These are phyloP conservation scores for Pinus tabuliformis DNA, from an alignment of 75 land plant species.

Conservation along the genomic window DNA sequence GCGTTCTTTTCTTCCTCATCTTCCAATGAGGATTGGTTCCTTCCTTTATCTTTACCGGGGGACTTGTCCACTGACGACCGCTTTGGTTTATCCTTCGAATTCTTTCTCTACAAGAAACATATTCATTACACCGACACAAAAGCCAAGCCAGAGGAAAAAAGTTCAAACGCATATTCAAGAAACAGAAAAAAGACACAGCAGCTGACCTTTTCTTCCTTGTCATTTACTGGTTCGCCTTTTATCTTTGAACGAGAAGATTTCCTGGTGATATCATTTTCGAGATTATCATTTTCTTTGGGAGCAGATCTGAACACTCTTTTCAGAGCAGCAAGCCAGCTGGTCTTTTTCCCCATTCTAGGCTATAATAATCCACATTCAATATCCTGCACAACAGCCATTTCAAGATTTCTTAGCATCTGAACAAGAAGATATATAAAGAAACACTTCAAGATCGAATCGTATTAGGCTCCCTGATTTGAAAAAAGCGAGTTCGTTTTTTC, in stretches of 20 bases:
- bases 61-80: too few relatives aligned
- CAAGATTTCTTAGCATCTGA: too few relatives aligned
- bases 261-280: background rate
- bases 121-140: background rate
- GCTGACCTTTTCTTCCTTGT: slow-evolving; percentile 46
- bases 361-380: too few relatives aligned
- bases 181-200: too few relatives aligned
- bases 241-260: slow-evolving; percentile 9
- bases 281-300: slow-evolving; percentile 41
- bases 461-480: too few relatives aligned
- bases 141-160: background rate
- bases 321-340: slow-evolving; percentile 75
- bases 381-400: too few relatives aligned
- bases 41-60: background rate
- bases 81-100: too few relatives aligned
- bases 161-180: background rate
- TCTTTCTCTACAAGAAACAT: background rate
- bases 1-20: slow-evolving; percentile 24
- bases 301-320: slow-evolving; percentile 87
- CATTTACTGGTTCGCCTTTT: slow-evolving; percentile 17
- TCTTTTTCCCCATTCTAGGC: slow-evolving; percentile 44
- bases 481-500: too few relatives aligned
- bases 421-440: too few relatives aligned
- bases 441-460: too few relatives aligned
- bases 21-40: background rate